Base-by-base conservation (phyloP, 2,329 filamentous ascomycete genomes). In the Paracorniculantispora psalliotae region DNA sequence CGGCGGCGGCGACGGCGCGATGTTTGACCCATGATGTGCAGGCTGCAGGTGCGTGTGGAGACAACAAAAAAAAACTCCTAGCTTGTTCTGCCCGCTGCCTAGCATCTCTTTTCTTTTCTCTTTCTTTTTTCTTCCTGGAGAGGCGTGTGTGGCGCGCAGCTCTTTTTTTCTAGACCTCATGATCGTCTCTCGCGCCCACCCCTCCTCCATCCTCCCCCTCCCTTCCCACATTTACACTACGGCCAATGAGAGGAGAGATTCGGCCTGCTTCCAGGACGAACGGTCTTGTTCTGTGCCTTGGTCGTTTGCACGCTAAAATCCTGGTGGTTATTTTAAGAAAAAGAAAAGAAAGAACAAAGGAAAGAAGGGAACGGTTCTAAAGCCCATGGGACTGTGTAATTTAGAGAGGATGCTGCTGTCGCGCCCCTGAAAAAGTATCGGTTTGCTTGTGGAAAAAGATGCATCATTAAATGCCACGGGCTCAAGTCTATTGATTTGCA, bases 41-140 rank as follows among this genome's bases (percentile, higher is more conserved):
- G n/a, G 54, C 54, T 57, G 54, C 46, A 50, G 46, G 54, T 57
- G 54, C 44, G 54, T 49, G 54, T 57, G 54, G 54, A 50, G 54
- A 23, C n/a, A n/a, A n/a, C n/a, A n/a, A n/a, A n/a, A n/a, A n/a
- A n/a, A n/a, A n/a, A n/a, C n/a, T n/a, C n/a, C n/a, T n/a, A n/a
- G n/a, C n/a, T n/a, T n/a, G n/a, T n/a, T n/a, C n/a, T n/a, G n/a
- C n/a, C n/a, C n/a, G 37, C 15, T 23, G 30, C 33, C 21, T 15
- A 30, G 25, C 30, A 2, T n/a, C n/a, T 37, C 5, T 54, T 28
- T 17, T 52, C 10, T 17, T n/a, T 19, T 25, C 25, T 7, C 8
- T 43, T 21, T n/a, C 37, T 21, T 19, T 13, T 13, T 52, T 39
- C n/a, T 12, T 25, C 21, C 21, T n/a, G 9, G 28, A 28, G 19